Conservation (phyloP, 2,329 filamentous ascomycete genomes). For the Chaetomiaceae sp. region DNA sequence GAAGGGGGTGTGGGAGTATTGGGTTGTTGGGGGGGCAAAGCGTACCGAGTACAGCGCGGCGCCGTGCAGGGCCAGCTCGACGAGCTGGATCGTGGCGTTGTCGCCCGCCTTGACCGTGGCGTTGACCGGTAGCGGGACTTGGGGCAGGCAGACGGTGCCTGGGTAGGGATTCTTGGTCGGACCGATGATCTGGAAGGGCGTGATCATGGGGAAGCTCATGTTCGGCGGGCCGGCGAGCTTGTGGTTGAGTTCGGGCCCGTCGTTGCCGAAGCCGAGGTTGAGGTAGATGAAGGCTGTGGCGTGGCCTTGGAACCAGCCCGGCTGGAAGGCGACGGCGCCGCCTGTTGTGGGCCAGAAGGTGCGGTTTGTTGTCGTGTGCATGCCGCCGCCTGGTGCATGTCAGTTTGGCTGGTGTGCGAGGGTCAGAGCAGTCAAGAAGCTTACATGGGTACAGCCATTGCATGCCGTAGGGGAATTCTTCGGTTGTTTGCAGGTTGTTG, state of each 20-base stretch:
- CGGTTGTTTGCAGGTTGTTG: slow-evolving; percentile 77
- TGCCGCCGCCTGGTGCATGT: slow-evolving; percentile 68
- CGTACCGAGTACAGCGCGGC: slow-evolving; percentile 76
- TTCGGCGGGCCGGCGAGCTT: slow-evolving; percentile 60
- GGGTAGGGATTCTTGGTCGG: slow-evolving; percentile 80
- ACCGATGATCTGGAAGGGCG: slow-evolving; percentile 76
- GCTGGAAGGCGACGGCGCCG: slow-evolving; percentile 84
- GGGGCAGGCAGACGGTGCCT: slow-evolving; percentile 82
- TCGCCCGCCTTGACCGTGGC: slow-evolving; percentile 72
- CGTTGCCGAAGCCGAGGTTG: slow-evolving; percentile 80
- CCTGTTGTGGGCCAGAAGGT: slow-evolving; percentile 88
- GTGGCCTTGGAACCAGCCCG: slow-evolving; percentile 94
- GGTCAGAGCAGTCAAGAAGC: slow-evolving; percentile 29
- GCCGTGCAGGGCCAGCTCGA: slow-evolving; percentile 79
- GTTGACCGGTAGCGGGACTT: slow-evolving; percentile 75
- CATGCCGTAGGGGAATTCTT: slow-evolving; percentile 80
- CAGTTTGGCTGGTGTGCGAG: slow-evolving; percentile 1
- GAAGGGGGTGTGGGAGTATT: too few relatives aligned
- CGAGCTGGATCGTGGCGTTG: slow-evolving; percentile 82
- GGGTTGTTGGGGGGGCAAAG: slow-evolving; percentile 13
- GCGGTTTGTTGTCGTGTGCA: slow-evolving; percentile 70
- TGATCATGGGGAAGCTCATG: slow-evolving; percentile 79
- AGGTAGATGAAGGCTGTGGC: slow-evolving; percentile 77
- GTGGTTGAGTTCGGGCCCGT: slow-evolving; percentile 43
- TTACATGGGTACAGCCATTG: slow-evolving; percentile 94